Evolutionary conservation across 2,329 filamentous ascomycete species (phyloP).

Genomic region (Diaporthe batatas): DNA sequence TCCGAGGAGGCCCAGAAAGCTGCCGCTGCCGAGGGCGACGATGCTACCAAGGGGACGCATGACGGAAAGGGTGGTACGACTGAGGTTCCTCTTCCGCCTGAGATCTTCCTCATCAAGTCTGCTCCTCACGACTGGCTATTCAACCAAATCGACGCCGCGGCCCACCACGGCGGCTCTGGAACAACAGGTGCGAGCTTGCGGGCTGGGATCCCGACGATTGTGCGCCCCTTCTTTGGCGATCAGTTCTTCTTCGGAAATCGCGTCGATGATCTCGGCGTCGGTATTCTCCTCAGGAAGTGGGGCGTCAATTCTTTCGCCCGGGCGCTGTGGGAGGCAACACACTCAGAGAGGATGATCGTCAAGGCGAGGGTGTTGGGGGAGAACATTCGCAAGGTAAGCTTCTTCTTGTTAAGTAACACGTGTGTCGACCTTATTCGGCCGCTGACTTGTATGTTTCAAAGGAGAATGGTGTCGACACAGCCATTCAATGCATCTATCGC

Average conservation of each 20-base stretch:
- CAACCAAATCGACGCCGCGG: constrained; percentile 90
- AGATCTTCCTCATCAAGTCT: constrained; percentile 89
- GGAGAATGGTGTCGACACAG: constrained; percentile 91
- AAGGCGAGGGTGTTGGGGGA: constrained; percentile 87
- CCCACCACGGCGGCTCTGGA: constrained; percentile 93
- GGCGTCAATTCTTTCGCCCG: constrained; percentile 88
- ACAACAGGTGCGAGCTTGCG: constrained; percentile 94
- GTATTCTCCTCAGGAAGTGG: constrained; percentile 88
- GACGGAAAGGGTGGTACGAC: constrained; percentile 63
- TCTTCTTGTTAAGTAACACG: background rate
- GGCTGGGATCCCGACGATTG: constrained; percentile 92
- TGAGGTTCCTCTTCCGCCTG: constrained; percentile 79
- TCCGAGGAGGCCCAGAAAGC: constrained; percentile 36
- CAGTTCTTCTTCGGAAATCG: constrained; percentile 95
- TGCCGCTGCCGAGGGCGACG: constrained; percentile 62
- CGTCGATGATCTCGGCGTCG: constrained; percentile 93
- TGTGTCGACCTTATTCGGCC: background rate
- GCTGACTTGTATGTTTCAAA: constrained; percentile 55
- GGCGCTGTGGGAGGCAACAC: constrained; percentile 91
- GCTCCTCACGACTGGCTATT: constrained; percentile 99
- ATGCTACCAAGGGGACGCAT: background rate
- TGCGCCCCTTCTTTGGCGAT: constrained; percentile 97
- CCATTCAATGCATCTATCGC: constrained; percentile 93
- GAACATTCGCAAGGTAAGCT: constrained; percentile 84
- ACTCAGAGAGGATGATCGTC: constrained; percentile 90